Evolutionary conservation across 305 asterid genomes (phyloP).

Genomic region (Striga hermonthica): DNA sequence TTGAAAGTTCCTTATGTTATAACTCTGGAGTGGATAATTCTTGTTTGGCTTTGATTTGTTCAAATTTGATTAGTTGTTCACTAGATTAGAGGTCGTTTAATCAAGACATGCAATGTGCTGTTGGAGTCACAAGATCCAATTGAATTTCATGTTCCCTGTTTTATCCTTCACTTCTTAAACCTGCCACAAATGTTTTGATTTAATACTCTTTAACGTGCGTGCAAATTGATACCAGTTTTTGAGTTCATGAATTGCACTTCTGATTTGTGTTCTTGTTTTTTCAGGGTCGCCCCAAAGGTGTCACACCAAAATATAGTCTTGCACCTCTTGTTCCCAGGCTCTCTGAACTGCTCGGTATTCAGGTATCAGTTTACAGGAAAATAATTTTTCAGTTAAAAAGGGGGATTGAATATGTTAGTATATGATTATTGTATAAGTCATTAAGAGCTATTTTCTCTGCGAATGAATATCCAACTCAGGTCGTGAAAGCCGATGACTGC

Average conservation of each 20-base stretch:
- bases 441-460: conserved; percentile 11
- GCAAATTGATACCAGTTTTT: neutral
- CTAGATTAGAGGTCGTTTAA: conserved; percentile 10
- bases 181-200: neutral
- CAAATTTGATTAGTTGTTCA: neutral
- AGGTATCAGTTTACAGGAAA: conserved; percentile 39
- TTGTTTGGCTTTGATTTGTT: conserved; percentile 17
- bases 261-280: conserved; percentile 14
- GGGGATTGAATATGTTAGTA: neutral
- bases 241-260: neutral
- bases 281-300: conserved; percentile 85
- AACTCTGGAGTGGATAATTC: neutral
- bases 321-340: conserved; percentile 81
- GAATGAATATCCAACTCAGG: conserved; percentile 39
- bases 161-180: too few species aligned
- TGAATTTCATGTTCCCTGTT: conserved; percentile 7
- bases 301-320: conserved; percentile 74
- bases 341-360: conserved; percentile 66
- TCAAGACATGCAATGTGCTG: neutral
- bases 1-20: neutral
- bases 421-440: conserved; percentile 2
- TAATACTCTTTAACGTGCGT: neutral
- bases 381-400: neutral
- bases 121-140: conserved; percentile 10
- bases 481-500: conserved; percentile 74